These are phyloP conservation scores for Zostera marina DNA, from an alignment of 116 monocot genomes.

Conservation along the genomic window DNA sequence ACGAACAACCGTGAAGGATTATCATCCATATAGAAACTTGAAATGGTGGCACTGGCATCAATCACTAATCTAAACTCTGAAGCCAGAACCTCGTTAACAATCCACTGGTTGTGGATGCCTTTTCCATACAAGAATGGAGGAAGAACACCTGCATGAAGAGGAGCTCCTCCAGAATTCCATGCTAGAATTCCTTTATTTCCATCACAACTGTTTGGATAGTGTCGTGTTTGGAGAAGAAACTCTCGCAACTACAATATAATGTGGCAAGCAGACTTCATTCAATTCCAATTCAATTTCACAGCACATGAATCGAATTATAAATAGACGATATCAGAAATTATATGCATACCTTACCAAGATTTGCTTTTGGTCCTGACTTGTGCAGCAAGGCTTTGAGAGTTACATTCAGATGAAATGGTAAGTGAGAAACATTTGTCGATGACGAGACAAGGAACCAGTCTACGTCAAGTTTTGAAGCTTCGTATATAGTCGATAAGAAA, in stretches of 20 bases:
- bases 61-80: slow-evolving; percentile 51
- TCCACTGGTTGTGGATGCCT: slow-evolving; percentile 59
- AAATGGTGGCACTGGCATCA: slow-evolving; percentile 38
- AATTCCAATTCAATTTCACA: background rate
- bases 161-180: slow-evolving; percentile 43
- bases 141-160: slow-evolving; percentile 45
- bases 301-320: no score
- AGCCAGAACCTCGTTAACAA: slow-evolving; percentile 51
- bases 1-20: no score
- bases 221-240: slow-evolving; percentile 12
- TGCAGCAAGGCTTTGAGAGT: slow-evolving; percentile 28
- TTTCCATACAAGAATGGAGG: slow-evolving; percentile 68
- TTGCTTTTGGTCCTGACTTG: slow-evolving; percentile 23
- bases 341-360: slow-evolving; percentile 43
- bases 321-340: slow-evolving; percentile 1
- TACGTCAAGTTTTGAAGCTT: slow-evolving; percentile 29
- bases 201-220: slow-evolving; percentile 10
- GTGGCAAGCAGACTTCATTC: background rate
- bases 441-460: slow-evolving; percentile 76
- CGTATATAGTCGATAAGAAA: slow-evolving; percentile 28
- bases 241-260: slow-evolving; percentile 43
- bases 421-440: slow-evolving; percentile 24
- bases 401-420: slow-evolving; percentile 31
- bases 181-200: slow-evolving; percentile 47
- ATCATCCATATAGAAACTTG: slow-evolving; percentile 36